A percentile compares a stretch with the other conserved stretches of the same genome.
phyloP scores from a whole-genome alignment of 2,329 filamentous ascomycete genomes.

The Colletotrichum paranaense region DNA sequence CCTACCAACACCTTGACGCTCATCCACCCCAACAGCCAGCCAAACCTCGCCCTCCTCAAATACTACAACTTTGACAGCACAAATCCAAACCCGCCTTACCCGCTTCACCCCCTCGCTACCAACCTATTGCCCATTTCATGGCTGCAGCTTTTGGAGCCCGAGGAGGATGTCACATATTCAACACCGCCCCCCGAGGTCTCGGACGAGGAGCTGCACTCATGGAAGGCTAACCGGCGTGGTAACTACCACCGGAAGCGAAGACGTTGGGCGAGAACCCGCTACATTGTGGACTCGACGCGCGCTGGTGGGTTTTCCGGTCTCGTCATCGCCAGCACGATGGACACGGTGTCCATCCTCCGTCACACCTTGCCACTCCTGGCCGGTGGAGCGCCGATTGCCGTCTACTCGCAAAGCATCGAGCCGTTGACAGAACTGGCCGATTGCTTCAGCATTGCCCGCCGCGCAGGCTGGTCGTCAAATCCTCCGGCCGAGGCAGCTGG shows the following conservation, averaged over 20 bases:
- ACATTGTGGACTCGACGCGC: conserved; percentile 80
- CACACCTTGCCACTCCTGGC: conserved; percentile 82
- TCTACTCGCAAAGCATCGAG: conserved; percentile 87
- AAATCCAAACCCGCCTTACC: conserved; percentile 66
- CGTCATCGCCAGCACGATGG: conserved; percentile 84
- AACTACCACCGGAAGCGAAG: conserved; percentile 91
- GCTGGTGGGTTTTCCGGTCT: conserved; percentile 85
- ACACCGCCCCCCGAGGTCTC: conserved; percentile 70
- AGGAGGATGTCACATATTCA: conserved; percentile 78
- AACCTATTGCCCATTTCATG: conserved; percentile 89
- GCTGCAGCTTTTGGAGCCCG: conserved; percentile 87
- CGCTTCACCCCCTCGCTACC: conserved; percentile 81
- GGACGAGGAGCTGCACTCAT: conserved; percentile 70
- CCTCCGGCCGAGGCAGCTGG: conserved; percentile 59
- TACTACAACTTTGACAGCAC: conserved; percentile 88
- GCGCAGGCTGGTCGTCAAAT: conserved; percentile 76
- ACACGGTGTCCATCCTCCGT: conserved; percentile 79
- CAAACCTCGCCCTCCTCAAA: conserved; percentile 87
- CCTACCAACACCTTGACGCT: conserved; percentile 82
- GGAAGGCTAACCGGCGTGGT: conserved; percentile 86
- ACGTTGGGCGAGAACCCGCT: conserved; percentile 79
- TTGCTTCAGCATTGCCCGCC: conserved; percentile 82
- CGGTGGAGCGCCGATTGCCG: conserved; percentile 85
- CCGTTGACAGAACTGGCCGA: conserved; percentile 83
- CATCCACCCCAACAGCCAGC: conserved; percentile 84